Evolutionary conservation across 345 rosid species (phyloP).

Genomic region (Hibiscus mutabilis): DNA sequence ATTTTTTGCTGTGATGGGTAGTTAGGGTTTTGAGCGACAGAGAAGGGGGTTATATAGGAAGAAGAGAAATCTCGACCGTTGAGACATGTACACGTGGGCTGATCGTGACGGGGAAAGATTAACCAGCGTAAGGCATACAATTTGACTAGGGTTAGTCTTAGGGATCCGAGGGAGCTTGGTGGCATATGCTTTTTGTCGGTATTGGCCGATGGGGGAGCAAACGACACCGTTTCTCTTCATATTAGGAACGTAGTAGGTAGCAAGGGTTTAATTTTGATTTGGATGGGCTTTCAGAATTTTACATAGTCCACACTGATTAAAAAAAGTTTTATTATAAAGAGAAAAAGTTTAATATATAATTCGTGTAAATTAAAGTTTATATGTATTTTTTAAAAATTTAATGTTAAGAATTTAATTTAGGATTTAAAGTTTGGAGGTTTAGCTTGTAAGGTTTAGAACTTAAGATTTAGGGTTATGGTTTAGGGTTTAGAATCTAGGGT

Average conservation of each 20-base stretch:
- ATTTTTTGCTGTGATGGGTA: background rate
- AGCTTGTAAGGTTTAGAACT: no score
- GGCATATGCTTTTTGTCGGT: conserved; percentile 24
- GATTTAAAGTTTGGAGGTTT: no score
- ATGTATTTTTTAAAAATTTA: no score
- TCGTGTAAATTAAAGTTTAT: no score
- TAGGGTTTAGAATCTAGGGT: no score
- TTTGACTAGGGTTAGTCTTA: conserved; percentile 29
- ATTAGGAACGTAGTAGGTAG: background rate
- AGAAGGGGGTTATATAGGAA: conserved; percentile 21
- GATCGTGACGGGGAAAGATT: conserved; percentile 7
- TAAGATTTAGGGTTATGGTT: no score
- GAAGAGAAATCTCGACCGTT: conserved; percentile 14
- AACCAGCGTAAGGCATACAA: conserved; percentile 24
- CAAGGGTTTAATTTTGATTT: background rate
- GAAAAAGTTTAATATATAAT: no score
- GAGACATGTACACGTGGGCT: conserved; percentile 32
- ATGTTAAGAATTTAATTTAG: no score
- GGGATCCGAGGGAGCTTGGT: conserved; percentile 18
- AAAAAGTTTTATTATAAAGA: background rate
- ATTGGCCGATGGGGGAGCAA: background rate
- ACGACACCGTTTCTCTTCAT: conserved; percentile 19
- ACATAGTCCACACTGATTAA: background rate
- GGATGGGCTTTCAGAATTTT: background rate
- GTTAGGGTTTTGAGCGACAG: conserved; percentile 20